Evolutionary conservation across 257 asterid genomes (phyloP).

Genomic region (Penstemon eatonii): DNA sequence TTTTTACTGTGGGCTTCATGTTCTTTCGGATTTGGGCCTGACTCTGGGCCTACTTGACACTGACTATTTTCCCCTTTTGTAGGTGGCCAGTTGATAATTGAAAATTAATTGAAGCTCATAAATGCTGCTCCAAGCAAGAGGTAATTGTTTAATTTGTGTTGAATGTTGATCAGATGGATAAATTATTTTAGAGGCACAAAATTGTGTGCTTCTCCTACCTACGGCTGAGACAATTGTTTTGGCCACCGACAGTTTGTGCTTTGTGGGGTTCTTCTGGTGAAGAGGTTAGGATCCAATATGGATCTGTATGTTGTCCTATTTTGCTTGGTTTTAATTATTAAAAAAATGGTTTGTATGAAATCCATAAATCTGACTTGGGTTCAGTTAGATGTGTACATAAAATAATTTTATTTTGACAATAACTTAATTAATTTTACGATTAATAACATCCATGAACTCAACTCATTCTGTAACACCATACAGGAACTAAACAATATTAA

Average conservation of each 20-base stretch:
- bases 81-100: background rate
- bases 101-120: background rate
- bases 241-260: constrained; percentile 31
- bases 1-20: constrained; percentile 18
- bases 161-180: background rate
- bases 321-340: too few relatives aligned
- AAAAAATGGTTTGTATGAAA: too few relatives aligned
- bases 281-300: background rate
- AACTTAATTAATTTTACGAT: too few relatives aligned
- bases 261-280: constrained; percentile 18
- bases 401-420: too few relatives aligned
- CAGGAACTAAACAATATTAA: too few relatives aligned
- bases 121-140: background rate
- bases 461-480: too few relatives aligned
- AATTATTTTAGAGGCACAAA: constrained; percentile 7
- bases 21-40: constrained; percentile 9
- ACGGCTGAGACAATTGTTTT: constrained; percentile 2
- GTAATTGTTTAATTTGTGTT: background rate
- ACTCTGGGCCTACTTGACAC: constrained; percentile 29
- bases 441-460: too few relatives aligned
- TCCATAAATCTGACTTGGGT: too few relatives aligned
- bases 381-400: too few relatives aligned
- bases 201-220: background rate
- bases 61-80: background rate
- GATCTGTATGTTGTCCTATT: too few relatives aligned